Percentiles rank a stretch among this genome's conserved stretches.
These are phyloP conservation scores for Myxozyma geophila DNA, from an alignment of 805 yeast species.

Conservation along the genomic window DNA sequence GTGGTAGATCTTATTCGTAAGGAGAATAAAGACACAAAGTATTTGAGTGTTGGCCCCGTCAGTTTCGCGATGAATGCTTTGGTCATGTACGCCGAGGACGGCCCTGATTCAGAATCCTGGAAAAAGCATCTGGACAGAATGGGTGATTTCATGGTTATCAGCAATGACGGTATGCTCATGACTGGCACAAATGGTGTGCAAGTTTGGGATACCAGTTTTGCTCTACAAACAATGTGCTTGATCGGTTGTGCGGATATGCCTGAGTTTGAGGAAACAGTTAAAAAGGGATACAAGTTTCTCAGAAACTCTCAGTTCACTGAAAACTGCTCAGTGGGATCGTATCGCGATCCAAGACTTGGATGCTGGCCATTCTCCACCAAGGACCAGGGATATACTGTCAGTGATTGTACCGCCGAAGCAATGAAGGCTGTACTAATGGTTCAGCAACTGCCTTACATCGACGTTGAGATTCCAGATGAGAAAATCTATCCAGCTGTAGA, in stretches of 20 bases:
- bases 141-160: slow-evolving; percentile 78
- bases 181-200: slow-evolving; percentile 99
- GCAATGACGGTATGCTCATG: slow-evolving; percentile 87
- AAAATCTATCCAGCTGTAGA: slow-evolving; percentile 73
- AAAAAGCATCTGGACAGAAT: slow-evolving; percentile 59
- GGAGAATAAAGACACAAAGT: slow-evolving; percentile 78
- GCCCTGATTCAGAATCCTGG: slow-evolving; percentile 66
- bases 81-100: slow-evolving; percentile 72
- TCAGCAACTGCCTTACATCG: slow-evolving; percentile 61
- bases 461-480: slow-evolving; percentile 58
- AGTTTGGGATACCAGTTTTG: slow-evolving; percentile 95
- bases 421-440: slow-evolving; percentile 94
- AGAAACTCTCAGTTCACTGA: slow-evolving; percentile 83
- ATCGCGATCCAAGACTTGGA: slow-evolving; percentile 81
- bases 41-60: slow-evolving; percentile 90
- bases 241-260: slow-evolving; percentile 78
- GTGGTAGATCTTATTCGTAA: slow-evolving; percentile 69
- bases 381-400: slow-evolving; percentile 93
- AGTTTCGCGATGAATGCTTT: slow-evolving; percentile 82
- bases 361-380: slow-evolving; percentile 97
- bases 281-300: slow-evolving; percentile 70
- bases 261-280: slow-evolving; percentile 65
- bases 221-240: slow-evolving; percentile 76
- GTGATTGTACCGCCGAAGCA: slow-evolving; percentile 97
- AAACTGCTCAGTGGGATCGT: slow-evolving; percentile 76